A percentile compares a stretch with the other conserved stretches of the same genome.
Conservation (phyloP, 1,284 basidiomycete species). For the Athelia sp. region DNA sequence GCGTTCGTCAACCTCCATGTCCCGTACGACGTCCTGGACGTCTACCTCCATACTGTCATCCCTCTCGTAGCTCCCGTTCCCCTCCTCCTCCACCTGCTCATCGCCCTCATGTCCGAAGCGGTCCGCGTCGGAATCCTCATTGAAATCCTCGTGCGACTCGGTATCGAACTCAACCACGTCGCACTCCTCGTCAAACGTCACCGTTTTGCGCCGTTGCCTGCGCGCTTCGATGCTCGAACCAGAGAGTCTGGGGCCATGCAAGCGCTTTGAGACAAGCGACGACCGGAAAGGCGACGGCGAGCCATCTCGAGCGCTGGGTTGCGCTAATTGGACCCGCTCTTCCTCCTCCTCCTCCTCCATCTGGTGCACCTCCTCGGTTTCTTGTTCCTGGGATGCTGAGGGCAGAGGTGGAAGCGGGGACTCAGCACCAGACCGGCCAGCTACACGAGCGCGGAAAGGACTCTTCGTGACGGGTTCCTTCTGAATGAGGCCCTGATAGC, state of each 20-base stretch:
- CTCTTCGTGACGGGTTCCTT: conserved; percentile 81
- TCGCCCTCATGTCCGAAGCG: conserved; percentile 20
- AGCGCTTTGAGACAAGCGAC: conserved; percentile 73
- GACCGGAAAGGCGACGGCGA: conserved; percentile 59
- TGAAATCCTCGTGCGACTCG: conserved; percentile 45
- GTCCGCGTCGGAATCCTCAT: conserved; percentile 38
- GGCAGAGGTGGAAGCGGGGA: conserved; percentile 3
- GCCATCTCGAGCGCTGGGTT: conserved; percentile 17
- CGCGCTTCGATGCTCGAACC: conserved; percentile 42
- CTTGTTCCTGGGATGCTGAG: conserved; percentile 11
- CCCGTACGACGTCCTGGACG: neutral
- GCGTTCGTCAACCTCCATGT: conserved; percentile 13
- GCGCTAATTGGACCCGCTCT: conserved; percentile 13
- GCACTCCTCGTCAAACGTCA: conserved; percentile 82
- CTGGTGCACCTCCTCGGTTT: conserved; percentile 10
- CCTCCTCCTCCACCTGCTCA: conserved; percentile 16
- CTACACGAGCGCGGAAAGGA: conserved; percentile 54
- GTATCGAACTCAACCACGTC: conserved; percentile 86
- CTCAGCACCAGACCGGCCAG: neutral
- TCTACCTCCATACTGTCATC: conserved; percentile 13
- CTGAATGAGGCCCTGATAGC: conserved; percentile 68
- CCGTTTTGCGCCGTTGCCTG: conserved; percentile 68
- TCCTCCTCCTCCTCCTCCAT: no score
- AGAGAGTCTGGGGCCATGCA: conserved; percentile 75
- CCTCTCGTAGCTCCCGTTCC: conserved; percentile 14